These are phyloP conservation scores for Coprinopsis sp. DNA, from an alignment of 768 basidiomycete species.

Conservation along the genomic window DNA sequence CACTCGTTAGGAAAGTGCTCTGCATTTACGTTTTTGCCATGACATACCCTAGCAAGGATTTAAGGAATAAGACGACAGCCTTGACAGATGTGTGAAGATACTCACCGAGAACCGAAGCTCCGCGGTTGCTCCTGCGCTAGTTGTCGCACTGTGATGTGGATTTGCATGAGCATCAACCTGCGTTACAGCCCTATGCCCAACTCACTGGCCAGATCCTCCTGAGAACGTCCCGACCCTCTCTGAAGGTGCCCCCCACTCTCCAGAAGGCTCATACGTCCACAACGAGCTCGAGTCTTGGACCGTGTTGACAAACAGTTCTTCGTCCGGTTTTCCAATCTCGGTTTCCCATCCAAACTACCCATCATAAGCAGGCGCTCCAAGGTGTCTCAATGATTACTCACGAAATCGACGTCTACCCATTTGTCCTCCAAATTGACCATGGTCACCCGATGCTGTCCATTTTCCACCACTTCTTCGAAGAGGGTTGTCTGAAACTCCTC, in stretches of 20 bases:
- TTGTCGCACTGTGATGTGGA: conserved; percentile 9
- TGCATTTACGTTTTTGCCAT: neutral
- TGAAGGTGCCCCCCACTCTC: conserved; percentile 11
- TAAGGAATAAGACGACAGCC: neutral
- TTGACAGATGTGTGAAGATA: neutral
- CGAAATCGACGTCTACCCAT: conserved; percentile 38
- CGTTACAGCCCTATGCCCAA: neutral
- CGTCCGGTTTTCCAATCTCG: conserved; percentile 17
- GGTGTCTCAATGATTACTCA: conserved; percentile 9
- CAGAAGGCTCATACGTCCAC: conserved; percentile 19
- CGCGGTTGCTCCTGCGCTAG: conserved; percentile 4
- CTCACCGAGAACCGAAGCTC: conserved; percentile 14
- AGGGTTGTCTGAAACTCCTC: neutral
- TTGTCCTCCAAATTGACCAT: conserved; percentile 15
- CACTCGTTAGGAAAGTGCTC: neutral
- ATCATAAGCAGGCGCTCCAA: neutral
- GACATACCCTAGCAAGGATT: neutral
- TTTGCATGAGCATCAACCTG: neutral
- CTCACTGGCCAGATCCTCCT: conserved; percentile 13
- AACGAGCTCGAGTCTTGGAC: conserved; percentile 20
- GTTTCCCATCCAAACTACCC: conserved; percentile 16
- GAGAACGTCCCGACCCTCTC: conserved; percentile 7
- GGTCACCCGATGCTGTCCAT: conserved; percentile 14
- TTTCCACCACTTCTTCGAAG: neutral
- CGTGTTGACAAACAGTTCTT: conserved; percentile 19